phyloP scores from a whole-genome alignment of 768 basidiomycete species.

The Phlegmacium glaucopus region DNA sequence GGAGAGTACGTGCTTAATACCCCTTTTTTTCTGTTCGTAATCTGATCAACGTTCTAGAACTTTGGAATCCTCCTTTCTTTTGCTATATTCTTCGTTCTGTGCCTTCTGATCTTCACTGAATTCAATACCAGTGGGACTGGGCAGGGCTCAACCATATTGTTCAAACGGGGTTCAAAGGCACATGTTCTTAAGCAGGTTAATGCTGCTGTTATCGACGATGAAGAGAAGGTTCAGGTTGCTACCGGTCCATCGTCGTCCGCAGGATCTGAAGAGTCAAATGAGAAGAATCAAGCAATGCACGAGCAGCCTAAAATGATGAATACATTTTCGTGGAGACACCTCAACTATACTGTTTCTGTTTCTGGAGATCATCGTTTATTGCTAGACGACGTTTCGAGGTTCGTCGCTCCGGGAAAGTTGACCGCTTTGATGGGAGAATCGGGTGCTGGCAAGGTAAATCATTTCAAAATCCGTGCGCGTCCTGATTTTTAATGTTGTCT shows the following conservation, averaged over 20 bases:
- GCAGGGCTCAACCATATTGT: slow-evolving; percentile 42
- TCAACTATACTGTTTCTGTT: slow-evolving; percentile 65
- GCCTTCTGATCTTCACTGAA: slow-evolving; percentile 59
- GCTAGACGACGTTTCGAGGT: slow-evolving; percentile 71
- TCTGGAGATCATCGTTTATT: slow-evolving; percentile 42
- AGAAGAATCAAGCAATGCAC: slow-evolving; percentile 27
- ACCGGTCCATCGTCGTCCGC: background rate
- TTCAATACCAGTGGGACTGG: slow-evolving; percentile 36
- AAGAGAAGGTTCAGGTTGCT: slow-evolving; percentile 26
- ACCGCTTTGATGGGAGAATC: slow-evolving; percentile 72
- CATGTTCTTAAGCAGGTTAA: background rate
- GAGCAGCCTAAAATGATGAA: slow-evolving; percentile 21
- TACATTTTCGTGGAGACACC: slow-evolving; percentile 76
- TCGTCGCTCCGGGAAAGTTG: slow-evolving; percentile 77
- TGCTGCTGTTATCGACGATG: slow-evolving; percentile 22
- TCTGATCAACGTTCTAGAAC: slow-evolving; percentile 35
- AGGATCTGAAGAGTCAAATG: slow-evolving; percentile 11
- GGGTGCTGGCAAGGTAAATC: slow-evolving; percentile 42
- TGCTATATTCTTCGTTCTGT: slow-evolving; percentile 49
- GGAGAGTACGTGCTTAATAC: slow-evolving; percentile 32
- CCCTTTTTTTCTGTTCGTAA: background rate
- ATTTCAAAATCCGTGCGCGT: no score
- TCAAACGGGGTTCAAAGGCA: slow-evolving; percentile 52
- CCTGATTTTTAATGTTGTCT: no score
- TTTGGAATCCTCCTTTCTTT: slow-evolving; percentile 70